Evolutionary conservation across 192 early-diverging fungal genomes (phyloP).

Genomic region (Coemansia sp.): DNA sequence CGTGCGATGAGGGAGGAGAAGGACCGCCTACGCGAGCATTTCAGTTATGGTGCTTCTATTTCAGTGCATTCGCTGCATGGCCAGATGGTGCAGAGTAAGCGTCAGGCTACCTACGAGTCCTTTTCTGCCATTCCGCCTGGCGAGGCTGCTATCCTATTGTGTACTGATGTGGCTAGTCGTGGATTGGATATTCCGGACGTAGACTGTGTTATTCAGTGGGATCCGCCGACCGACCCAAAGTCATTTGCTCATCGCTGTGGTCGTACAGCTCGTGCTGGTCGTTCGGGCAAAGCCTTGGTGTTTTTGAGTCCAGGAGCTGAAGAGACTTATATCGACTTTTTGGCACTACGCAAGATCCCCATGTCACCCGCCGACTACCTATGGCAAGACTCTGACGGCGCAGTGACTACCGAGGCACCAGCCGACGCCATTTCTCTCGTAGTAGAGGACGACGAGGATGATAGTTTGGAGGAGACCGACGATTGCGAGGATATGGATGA

Average conservation of each 20-base stretch:
- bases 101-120: slow-evolving; percentile 76
- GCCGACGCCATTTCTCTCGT: slow-evolving; percentile 27
- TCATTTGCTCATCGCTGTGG: slow-evolving; percentile 95
- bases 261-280: slow-evolving; percentile 87
- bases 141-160: slow-evolving; percentile 77
- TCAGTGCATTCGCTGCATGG: slow-evolving; percentile 80
- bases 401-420: slow-evolving; percentile 19
- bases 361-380: slow-evolving; percentile 59
- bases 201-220: slow-evolving; percentile 92
- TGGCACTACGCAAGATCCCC: slow-evolving; percentile 89
- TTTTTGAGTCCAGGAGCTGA: slow-evolving; percentile 82
- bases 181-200: slow-evolving; percentile 97
- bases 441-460: slow-evolving; percentile 16
- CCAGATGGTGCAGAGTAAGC: slow-evolving; percentile 87
- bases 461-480: slow-evolving; percentile 2
- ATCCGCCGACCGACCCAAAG: slow-evolving; percentile 96
- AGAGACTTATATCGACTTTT: slow-evolving; percentile 88
- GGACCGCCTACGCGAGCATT: slow-evolving; percentile 15
- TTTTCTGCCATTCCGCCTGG: slow-evolving; percentile 69
- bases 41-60: slow-evolving; percentile 21
- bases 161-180: slow-evolving; percentile 95
- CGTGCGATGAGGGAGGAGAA: slow-evolving; percentile 27
- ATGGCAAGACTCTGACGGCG: slow-evolving; percentile 43
- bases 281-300: slow-evolving; percentile 83
- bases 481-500: slow-evolving; percentile 13